phyloP scores from a whole-genome alignment of 768 basidiomycete genomes.

The Naganishia kalamii region DNA sequence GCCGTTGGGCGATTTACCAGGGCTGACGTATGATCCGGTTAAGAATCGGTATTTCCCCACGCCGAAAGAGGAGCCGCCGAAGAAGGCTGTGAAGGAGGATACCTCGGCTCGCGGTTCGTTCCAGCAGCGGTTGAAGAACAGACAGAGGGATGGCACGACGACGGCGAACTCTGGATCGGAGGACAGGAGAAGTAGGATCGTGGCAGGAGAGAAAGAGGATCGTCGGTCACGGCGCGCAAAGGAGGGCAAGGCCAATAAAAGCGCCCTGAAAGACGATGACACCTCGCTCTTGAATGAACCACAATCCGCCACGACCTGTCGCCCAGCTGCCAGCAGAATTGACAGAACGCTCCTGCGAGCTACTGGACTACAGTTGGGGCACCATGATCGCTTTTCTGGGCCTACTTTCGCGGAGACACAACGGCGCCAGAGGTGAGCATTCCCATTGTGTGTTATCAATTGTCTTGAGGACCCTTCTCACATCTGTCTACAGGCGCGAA shows the following conservation, averaged over 20 bases:
- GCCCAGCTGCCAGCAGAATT: not conserved
- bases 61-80: not conserved
- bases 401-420: conserved; percentile 2
- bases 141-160: not conserved
- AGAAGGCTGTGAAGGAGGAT: not conserved
- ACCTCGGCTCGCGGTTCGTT: not conserved
- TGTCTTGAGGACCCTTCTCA: not conserved
- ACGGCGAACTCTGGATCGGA: not conserved
- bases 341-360: conserved; percentile 9
- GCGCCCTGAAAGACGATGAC: no score
- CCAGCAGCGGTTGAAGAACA: not conserved
- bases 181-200: not conserved
- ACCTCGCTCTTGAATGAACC: not conserved
- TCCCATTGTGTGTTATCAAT: not conserved
- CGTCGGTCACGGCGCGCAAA: not conserved
- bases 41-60: conserved; percentile 20
- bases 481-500: not conserved
- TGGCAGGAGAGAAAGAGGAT: not conserved
- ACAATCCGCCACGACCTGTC: not conserved
- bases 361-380: not conserved
- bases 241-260: no score
- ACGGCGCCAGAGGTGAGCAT: not conserved
- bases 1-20: conserved; percentile 16
- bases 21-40: conserved; percentile 19
- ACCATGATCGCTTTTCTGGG: not conserved